phyloP scores from a whole-genome alignment of 345 rosid species.

The Ceriops zippeliana region DNA sequence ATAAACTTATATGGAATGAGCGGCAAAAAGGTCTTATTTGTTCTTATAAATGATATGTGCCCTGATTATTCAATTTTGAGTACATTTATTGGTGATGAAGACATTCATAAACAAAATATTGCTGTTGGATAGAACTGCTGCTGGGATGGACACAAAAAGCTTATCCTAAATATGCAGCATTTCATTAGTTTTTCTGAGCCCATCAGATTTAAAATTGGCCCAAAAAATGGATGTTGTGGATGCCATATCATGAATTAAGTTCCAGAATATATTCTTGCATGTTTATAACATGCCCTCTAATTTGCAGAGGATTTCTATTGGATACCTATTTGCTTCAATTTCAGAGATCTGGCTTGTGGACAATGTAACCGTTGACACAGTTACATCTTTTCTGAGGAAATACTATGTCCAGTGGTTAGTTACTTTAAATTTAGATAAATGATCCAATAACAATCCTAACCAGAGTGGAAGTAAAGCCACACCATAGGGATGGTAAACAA shows the following conservation, averaged over 20 bases:
- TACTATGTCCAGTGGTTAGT: conserved; percentile 56
- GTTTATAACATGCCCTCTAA: conserved; percentile 9
- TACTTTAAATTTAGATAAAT: neutral
- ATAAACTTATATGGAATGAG: neutral
- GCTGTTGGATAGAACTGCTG: too few species aligned
- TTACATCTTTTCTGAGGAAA: conserved; percentile 38
- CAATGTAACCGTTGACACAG: conserved; percentile 34
- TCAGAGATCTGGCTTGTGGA: conserved; percentile 59
- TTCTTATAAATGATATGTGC: neutral
- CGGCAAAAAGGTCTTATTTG: neutral
- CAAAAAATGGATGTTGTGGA: neutral
- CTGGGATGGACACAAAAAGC: too few species aligned
- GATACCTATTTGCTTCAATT: conserved; percentile 52
- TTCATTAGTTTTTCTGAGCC: too few species aligned
- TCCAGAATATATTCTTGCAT: conserved; percentile 1
- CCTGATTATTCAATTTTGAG: neutral
- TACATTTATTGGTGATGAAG: too few species aligned
- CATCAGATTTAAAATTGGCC: neutral
- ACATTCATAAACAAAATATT: too few species aligned
- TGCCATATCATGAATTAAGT: conserved; percentile 3
- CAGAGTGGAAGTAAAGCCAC: neutral
- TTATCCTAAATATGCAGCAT: too few species aligned
- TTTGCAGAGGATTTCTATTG: conserved; percentile 60
- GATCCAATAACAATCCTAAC: neutral
- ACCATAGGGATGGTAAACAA: too few species aligned